These are phyloP conservation scores for Thielaviopsis musarum DNA, from an alignment of 2,329 filamentous ascomycete species.

Conservation along the genomic window DNA sequence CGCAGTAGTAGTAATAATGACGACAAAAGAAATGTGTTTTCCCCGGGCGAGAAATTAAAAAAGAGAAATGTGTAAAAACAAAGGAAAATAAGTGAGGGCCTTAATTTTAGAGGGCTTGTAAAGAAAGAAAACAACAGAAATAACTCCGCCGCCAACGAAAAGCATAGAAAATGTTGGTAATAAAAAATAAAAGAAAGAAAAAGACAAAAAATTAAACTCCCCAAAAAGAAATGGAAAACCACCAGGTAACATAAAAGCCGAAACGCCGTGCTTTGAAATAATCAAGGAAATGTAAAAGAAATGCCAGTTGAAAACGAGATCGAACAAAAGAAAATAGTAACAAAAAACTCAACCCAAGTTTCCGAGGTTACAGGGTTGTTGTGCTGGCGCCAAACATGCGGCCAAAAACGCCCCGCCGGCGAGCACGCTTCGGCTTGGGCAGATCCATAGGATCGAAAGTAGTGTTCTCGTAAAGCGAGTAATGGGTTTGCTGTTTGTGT, in stretches of 20 bases:
- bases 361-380: slow-evolving; percentile 20
- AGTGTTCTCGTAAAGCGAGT: slow-evolving; percentile 40
- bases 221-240: not conserved
- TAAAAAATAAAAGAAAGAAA: no score
- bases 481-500: slow-evolving; percentile 15
- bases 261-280: slow-evolving; percentile 3
- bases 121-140: not conserved
- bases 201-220: not conserved
- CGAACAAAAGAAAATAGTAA: slow-evolving; percentile 10
- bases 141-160: not conserved
- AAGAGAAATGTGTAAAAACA: not conserved
- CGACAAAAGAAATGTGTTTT: no score
- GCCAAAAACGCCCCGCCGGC: slow-evolving; percentile 34
- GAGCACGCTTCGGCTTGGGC: slow-evolving; percentile 32
- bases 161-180: not conserved
- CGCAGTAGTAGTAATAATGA: no score
- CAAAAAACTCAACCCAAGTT: not conserved
- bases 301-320: slow-evolving; percentile 14
- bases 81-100: not conserved
- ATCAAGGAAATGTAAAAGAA: not conserved
- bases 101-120: not conserved
- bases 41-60: not conserved
- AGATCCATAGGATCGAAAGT: slow-evolving; percentile 33
- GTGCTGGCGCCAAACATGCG: slow-evolving; percentile 33
- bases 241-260: not conserved